Evolutionary conservation across 208 protist genomes (phyloP).

Genomic region (Zelonia costaricensis): DNA sequence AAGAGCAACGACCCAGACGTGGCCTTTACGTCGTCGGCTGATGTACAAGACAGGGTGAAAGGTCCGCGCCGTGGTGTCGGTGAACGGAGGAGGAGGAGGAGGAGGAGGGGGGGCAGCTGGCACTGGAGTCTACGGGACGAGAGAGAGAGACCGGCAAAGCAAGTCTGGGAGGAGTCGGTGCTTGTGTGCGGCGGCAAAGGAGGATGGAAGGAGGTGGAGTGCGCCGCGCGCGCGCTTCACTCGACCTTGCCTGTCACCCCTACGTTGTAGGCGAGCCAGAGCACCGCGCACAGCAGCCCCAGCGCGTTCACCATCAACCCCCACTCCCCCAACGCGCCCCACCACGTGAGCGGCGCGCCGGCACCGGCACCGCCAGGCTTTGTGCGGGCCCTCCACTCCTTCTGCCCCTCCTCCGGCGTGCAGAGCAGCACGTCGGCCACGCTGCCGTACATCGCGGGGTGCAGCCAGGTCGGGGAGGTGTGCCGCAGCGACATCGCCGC

Average conservation of each 20-base stretch:
- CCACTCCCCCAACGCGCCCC: slow-evolving; percentile 26
- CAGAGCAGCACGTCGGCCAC: slow-evolving; percentile 40
- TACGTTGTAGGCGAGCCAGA: slow-evolving; percentile 40
- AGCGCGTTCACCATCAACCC: slow-evolving; percentile 35
- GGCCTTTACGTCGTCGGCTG: no score
- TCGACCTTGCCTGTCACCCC: slow-evolving; percentile 20
- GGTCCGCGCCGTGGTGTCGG: no score
- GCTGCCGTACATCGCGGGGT: slow-evolving; percentile 19
- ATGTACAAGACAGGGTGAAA: no score
- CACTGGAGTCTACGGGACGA: no score
- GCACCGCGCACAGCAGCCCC: slow-evolving; percentile 23
- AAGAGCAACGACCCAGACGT: no score
- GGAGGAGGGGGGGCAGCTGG: no score
- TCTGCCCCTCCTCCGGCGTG: slow-evolving; percentile 11
- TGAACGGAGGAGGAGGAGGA: no score
- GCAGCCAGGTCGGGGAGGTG: slow-evolving; percentile 24
- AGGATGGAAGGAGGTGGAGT: no score
- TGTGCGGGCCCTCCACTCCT: slow-evolving; percentile 25
- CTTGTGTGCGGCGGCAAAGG: no score
- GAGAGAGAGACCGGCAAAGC: no score
- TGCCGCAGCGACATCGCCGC: background rate
- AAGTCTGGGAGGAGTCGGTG: no score
- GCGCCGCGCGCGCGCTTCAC: no score
- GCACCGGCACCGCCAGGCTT: background rate
- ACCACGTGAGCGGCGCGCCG: slow-evolving; percentile 14